Conservation (phyloP, 495 filamentous ascomycete species). For the Glonium stellatum region DNA sequence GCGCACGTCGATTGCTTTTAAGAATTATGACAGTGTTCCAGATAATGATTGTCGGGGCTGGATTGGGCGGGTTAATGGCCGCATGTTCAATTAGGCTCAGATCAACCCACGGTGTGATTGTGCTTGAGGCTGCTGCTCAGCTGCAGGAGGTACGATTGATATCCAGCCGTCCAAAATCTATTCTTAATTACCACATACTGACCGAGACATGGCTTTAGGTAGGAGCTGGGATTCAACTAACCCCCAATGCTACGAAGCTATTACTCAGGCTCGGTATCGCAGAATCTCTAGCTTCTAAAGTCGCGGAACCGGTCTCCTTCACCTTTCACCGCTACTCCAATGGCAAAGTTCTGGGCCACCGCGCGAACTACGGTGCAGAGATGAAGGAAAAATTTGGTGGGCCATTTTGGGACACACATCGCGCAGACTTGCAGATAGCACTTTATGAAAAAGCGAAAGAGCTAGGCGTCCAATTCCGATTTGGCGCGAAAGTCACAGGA, state of each 20-base stretch:
- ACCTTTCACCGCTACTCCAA: neutral
- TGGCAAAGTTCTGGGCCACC: neutral
- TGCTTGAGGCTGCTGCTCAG: neutral
- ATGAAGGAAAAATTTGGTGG: slow-evolving; percentile 39
- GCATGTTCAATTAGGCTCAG: neutral
- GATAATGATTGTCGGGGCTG: neutral
- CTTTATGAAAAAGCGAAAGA: slow-evolving; percentile 46
- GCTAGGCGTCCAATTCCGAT: slow-evolving; percentile 46
- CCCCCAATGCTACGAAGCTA: neutral
- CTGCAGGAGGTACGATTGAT: neutral
- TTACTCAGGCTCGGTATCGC: neutral
- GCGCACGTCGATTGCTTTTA: neutral
- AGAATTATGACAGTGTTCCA: neutral
- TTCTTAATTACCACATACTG: neutral
- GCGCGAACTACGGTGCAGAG: neutral
- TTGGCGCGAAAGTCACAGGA: slow-evolving; percentile 42
- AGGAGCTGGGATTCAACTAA: neutral
- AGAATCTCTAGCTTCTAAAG: neutral
- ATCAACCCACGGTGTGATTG: neutral
- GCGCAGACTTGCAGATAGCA: slow-evolving; percentile 50
- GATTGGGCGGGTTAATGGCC: neutral
- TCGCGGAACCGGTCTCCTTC: neutral
- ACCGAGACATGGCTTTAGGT: neutral
- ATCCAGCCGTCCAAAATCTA: neutral
- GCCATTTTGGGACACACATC: slow-evolving; percentile 53